A percentile compares a stretch with the other conserved stretches of the same genome.
Evolutionary conservation across 352 stramenopile species (phyloP).

Genomic region (Phytophthora citrophthora): DNA sequence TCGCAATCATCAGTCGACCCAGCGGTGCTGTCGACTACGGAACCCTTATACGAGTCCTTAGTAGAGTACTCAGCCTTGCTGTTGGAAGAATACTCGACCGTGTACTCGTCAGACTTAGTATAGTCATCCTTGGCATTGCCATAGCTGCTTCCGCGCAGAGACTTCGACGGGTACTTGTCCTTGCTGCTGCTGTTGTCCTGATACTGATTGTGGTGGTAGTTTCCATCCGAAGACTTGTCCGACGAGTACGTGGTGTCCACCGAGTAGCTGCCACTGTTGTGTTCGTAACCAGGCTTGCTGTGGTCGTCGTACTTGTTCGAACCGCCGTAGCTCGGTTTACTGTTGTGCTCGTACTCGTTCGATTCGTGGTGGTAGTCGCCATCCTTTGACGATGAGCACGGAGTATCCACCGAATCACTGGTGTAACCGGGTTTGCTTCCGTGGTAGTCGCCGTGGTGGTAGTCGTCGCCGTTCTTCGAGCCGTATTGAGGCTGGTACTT

Average conservation of each 20-base stretch:
- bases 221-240: conserved; percentile 7
- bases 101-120: background rate
- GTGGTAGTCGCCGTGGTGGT: conserved; percentile 2
- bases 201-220: conserved; percentile 9
- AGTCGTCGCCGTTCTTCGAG: background rate
- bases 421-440: background rate
- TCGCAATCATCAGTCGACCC: conserved; percentile 4
- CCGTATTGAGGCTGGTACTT: background rate
- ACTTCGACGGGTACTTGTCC: conserved; percentile 25
- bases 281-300: conserved; percentile 1
- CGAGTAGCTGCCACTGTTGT: background rate
- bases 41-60: conserved; percentile 10
- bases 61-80: conserved; percentile 8
- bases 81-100: conserved; percentile 1
- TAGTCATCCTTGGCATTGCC: background rate
- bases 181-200: conserved; percentile 4
- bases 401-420: background rate
- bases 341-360: too few species aligned
- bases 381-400: conserved; percentile 10
- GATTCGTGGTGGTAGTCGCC: background rate
- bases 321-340: background rate
- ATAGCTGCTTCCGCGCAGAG: conserved; percentile 28
- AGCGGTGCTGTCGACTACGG: conserved; percentile 2
- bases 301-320: conserved; percentile 5
- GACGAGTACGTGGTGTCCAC: conserved; percentile 14